Base-by-base conservation (phyloP, 129 eudicot species). In the Flaveria bidentis region DNA sequence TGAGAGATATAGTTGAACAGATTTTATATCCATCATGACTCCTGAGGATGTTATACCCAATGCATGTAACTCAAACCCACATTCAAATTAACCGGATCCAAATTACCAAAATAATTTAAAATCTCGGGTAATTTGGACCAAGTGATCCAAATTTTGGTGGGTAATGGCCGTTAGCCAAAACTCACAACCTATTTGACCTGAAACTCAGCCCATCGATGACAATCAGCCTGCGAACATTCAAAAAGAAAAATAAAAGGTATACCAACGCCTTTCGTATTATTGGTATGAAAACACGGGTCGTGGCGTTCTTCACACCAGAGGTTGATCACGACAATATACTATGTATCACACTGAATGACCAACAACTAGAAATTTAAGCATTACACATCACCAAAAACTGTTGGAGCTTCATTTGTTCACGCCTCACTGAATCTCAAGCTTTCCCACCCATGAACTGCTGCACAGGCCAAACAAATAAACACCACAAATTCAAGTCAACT, bases 401-500 rank as follows among this genome's bases (percentile, higher is more conserved):
- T 26, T 46, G 45, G 57, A 60, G 61, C 78, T 60, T 67, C 75
- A 57, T 25, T 78, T 78, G 26, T 78, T 72, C 67, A 50, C 33
- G 75, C 47, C 68, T 77, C 56, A 42, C 58, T 50, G 44, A n/a
- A 53, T 66, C 70, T 80, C 84, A 80, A 67, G 25, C 46, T 74
- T 52, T 80, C 10, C 80, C 52, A 30, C 84, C 84, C 67, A 80
- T 30, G 39, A 80, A 74, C 74, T 74, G 84, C 84, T 80, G 80
- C 28, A 56, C 16, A 60, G 36, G 56, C 12, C 46, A 25, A 57
- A 26, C 4, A 42, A 15, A 66, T 33, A 11, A 78, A 70, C 63
- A 78, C 65, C 72, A 25, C 49, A 77, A n/a, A 25, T 69, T 44
- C 55, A 53, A n/a, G 46, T 74, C 9, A 9, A n/a, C 9, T 6